Evolutionary conservation across 2,329 filamentous ascomycete species (phyloP), one percentile per base, ranked within the genome.

Genomic region (Fusarium ambrosium): DNA sequence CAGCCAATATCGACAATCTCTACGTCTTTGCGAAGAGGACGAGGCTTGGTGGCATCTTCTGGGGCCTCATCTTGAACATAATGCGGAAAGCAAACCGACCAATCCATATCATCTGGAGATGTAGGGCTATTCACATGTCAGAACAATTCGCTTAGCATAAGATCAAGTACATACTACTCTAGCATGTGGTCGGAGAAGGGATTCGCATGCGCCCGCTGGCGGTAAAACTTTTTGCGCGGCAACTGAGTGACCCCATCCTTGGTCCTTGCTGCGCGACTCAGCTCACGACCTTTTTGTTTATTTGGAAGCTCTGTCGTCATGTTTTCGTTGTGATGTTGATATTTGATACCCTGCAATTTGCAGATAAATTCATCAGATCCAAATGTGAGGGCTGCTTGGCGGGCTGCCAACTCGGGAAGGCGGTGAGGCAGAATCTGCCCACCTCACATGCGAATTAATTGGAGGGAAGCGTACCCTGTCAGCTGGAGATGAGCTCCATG

Each of bases 1-100:
- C 97, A 99, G 29, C 97, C 97, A 81, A 99, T 98, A 85, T 99
- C 97, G 74, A 96, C 95, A 55, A 99, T 91, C 81, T 98, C 95
- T 56, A 99, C 92, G 70, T 94, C 88, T 81, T 93, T 92, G 45
- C 68, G 79, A 58, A 84, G 69, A 34, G 74, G 79, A 48, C 45
- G 75, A 41, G 81, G 78, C 62, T 77, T 73, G 20, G 73, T 70
- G 27, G 76, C 67, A 39, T 79, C 79, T 66, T 82, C 78, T 59
- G 80, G 70, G 32, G 81, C 60, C 72, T 86, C 81, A 63, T 86
- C 81, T 62, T 83, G 84, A 55, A 91, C 88, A 81, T 92, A 97
- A 43, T 91, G 90, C 36, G 97, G 96, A 80, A 94, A 99, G 81
- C 95, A 90, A 41, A 89, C 83, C 7, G 94, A 91, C 97, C 97